These are phyloP conservation scores for Boechera divaricarpa DNA, from an alignment of 345 rosid species.

Conservation along the genomic window DNA sequence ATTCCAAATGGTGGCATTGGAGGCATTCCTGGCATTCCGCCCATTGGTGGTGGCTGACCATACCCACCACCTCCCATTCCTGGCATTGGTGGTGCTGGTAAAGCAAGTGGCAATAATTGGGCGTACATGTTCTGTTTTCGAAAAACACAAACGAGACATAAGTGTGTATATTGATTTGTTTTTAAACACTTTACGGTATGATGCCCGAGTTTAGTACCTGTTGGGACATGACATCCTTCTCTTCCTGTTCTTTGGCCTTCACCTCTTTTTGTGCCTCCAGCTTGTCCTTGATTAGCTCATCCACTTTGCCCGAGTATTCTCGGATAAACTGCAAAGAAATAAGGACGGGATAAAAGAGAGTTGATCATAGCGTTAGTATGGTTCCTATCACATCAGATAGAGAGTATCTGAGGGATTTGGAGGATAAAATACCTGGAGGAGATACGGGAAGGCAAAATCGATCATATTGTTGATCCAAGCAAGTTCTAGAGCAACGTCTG, in stretches of 20 bases:
- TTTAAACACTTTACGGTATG: not conserved
- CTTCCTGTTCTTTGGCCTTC: constrained; percentile 80
- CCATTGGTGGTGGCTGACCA: constrained; percentile 60
- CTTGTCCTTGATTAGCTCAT: constrained; percentile 80
- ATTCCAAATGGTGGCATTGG: constrained; percentile 65
- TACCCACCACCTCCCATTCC: constrained; percentile 69
- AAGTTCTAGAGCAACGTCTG: constrained; percentile 85
- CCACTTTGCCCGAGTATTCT: constrained; percentile 81
- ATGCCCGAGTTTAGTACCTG: constrained; percentile 57
- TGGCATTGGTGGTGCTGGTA: constrained; percentile 95
- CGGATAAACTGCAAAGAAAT: constrained; percentile 63
- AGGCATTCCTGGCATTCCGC: constrained; percentile 74
- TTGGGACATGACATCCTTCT: constrained; percentile 82
- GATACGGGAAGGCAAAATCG: constrained; percentile 93
- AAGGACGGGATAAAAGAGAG: not conserved
- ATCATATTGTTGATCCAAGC: constrained; percentile 94
- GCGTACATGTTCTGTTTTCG: constrained; percentile 85
- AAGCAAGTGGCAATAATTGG: constrained; percentile 82
- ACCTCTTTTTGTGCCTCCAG: constrained; percentile 74
- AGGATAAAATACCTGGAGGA: constrained; percentile 62
- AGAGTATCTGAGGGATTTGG: not conserved
- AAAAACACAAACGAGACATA: not conserved
- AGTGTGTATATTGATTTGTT: not conserved
- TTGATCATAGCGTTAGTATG: not conserved
- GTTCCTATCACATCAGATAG: not conserved